Percentiles rank a stretch among this genome's conserved stretches.
These are phyloP conservation scores for Avena atlantica DNA, from an alignment of 176 grass and related monocot species.

Conservation along the genomic window DNA sequence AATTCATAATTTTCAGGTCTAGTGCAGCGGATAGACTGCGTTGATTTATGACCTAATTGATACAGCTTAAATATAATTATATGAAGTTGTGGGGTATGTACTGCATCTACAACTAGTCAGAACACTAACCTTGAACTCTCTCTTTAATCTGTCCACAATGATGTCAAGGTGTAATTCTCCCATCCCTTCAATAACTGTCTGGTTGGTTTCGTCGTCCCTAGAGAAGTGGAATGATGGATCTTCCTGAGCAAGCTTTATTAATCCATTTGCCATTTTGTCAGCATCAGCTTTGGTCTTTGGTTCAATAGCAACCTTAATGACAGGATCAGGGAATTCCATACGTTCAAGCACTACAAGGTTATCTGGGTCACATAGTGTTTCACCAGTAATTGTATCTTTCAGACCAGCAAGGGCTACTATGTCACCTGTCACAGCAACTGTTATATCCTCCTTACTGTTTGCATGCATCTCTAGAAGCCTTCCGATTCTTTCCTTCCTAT, in stretches of 20 bases:
- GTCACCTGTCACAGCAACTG: constrained; percentile 80
- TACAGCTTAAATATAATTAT: constrained; percentile 10
- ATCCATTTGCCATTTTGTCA: constrained; percentile 92
- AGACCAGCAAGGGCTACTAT: constrained; percentile 96
- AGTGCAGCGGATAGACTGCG: not conserved
- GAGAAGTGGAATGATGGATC: constrained; percentile 99
- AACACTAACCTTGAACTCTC: constrained; percentile 88
- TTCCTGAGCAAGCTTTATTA: constrained; percentile 95
- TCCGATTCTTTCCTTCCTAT: constrained; percentile 94
- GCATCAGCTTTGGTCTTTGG: constrained; percentile 97
- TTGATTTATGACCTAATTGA: not conserved
- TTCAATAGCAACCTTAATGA: constrained; percentile 99
- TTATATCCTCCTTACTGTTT: constrained; percentile 94
- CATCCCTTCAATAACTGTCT: constrained; percentile 99
- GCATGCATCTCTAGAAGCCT: constrained; percentile 98
- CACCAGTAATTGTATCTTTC: constrained; percentile 96
- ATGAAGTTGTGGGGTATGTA: not conserved
- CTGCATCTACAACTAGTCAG: constrained; percentile 26
- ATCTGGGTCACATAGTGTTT: constrained; percentile 86
- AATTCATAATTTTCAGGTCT: constrained; percentile 2
- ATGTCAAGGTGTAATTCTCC: constrained; percentile 99
- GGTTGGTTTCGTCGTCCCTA: constrained; percentile 96
- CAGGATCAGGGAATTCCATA: constrained; percentile 99
- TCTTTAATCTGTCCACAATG: constrained; percentile 90
- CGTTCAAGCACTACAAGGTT: constrained; percentile 89